phyloP scores from a whole-genome alignment of 2,329 filamentous ascomycete genomes.

The Graphium sp. region DNA sequence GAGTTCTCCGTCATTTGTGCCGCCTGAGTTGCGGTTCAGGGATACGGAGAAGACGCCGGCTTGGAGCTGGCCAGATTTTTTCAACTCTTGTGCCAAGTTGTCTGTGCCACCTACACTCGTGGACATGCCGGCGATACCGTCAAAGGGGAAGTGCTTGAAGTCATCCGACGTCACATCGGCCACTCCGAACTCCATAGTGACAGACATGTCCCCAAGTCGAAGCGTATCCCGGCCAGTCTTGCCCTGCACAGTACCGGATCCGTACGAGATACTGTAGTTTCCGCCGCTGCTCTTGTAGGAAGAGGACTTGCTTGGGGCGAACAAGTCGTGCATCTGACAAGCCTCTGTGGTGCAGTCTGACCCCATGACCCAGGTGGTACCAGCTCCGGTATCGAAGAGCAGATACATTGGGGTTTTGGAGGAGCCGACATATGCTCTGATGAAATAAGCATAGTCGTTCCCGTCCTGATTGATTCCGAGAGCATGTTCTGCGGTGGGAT shows the following conservation, averaged over 20 bases:
- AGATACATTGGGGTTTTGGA: constrained; percentile 36
- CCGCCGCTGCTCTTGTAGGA: constrained; percentile 36
- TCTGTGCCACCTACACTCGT: constrained; percentile 41
- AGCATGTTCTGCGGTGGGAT: constrained; percentile 27
- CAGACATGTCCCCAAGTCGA: constrained; percentile 44
- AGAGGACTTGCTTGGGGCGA: constrained; percentile 47
- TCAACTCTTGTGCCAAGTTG: constrained; percentile 50
- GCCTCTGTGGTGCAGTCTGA: constrained; percentile 46
- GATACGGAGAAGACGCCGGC: constrained; percentile 56
- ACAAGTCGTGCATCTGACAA: constrained; percentile 54
- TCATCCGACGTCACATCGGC: constrained; percentile 55
- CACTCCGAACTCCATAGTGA: constrained; percentile 55
- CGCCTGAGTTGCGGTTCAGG: constrained; percentile 50
- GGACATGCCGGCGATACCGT: constrained; percentile 71
- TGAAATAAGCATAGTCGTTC: constrained; percentile 49
- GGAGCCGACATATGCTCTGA: constrained; percentile 39
- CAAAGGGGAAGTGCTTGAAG: constrained; percentile 66
- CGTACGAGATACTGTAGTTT: constrained; percentile 55
- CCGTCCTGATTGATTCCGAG: constrained; percentile 46
- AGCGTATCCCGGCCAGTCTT: constrained; percentile 49
- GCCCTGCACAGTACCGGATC: constrained; percentile 58
- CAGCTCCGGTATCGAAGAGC: constrained; percentile 49
- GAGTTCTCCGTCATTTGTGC: constrained; percentile 55
- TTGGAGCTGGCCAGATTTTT: constrained; percentile 33
- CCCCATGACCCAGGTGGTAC: constrained; percentile 74